Conservation (phyloP, 2,329 filamentous ascomycete species). For the Fusarium sp. region DNA sequence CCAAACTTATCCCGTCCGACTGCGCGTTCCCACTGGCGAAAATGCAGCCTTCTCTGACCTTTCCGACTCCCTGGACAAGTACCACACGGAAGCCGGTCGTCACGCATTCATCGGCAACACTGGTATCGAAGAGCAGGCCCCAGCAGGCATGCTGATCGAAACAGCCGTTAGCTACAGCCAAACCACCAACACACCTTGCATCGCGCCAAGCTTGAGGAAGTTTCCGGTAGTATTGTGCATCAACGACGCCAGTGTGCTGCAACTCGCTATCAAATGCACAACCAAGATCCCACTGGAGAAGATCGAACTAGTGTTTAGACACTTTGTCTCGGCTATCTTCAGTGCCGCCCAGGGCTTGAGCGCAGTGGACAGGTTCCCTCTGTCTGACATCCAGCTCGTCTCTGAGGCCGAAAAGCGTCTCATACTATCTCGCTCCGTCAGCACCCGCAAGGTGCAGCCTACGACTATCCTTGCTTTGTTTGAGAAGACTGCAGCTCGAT, state of each 20-base stretch:
- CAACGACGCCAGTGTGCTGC: background rate
- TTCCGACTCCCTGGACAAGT: background rate
- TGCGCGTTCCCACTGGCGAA: background rate
- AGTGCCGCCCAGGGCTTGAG: background rate
- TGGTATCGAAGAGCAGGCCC: background rate
- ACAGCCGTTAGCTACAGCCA: slow-evolving; percentile 11
- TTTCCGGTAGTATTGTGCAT: slow-evolving; percentile 11
- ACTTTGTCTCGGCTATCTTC: background rate
- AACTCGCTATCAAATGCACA: background rate
- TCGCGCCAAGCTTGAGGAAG: background rate
- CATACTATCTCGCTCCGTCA: background rate
- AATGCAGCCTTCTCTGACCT: background rate
- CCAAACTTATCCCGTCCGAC: background rate
- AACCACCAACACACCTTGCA: slow-evolving; percentile 4
- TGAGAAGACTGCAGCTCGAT: background rate
- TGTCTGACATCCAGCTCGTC: background rate
- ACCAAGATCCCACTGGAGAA: background rate
- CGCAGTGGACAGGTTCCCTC: background rate
- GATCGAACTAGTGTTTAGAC: background rate
- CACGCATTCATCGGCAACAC: background rate
- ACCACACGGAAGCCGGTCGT: background rate
- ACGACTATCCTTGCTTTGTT: slow-evolving; percentile 1
- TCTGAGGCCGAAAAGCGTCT: background rate
- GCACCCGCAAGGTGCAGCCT: background rate
- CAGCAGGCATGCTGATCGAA: background rate